Evolutionary conservation across 495 filamentous ascomycete genomes (phyloP), one percentile per base, ranked within the genome.

Genomic region (Monascus purpureus): DNA sequence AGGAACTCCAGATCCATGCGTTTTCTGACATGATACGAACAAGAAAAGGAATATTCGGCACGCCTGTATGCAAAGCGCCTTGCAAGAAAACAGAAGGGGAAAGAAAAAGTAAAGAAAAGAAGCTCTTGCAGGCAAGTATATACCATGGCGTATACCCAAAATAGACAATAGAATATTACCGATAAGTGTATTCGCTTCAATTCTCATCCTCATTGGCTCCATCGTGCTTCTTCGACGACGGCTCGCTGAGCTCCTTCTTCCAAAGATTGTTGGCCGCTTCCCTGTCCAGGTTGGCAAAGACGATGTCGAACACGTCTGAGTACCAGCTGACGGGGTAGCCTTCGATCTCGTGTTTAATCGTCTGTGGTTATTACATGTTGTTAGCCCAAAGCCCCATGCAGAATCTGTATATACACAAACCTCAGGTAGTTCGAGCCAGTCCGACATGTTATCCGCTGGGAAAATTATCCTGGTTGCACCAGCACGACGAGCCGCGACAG

Each of bases 361-460:
- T 95, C 92, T 97, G 44, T 39, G 37, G 25, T 22, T n/a, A n/a
- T n/a, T n/a, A n/a, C n/a, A n/a, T n/a, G n/a, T n/a, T n/a, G n/a
- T n/a, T n/a, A n/a, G n/a, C n/a, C n/a, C n/a, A 32, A 37, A 33
- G 17, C 1, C n/a, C 22, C 7, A n/a, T n/a, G 7, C n/a, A n/a
- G 22, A 25, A 7, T 25, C 22, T 7, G 7, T 25, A 35, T 29
- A 11, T 5, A 11, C 32, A 55, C 53, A 52, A 36, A 96, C 90
- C 69, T 94, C 83, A 50, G 92, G 92, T 45, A 99, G 69, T 58
- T 99, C 92, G 29, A 96, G 61, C 92, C 92, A 99, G 66, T 99
- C 90, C 25, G 78, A 82, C 63, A 76, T 71, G 63, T 96, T 96
- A 59, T 96, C 92, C 28, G 70, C 64, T 28, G 92, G 92, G 67